Base-by-base conservation (phyloP, 1,284 basidiomycete genomes). In the Volvariella volvacea region DNA sequence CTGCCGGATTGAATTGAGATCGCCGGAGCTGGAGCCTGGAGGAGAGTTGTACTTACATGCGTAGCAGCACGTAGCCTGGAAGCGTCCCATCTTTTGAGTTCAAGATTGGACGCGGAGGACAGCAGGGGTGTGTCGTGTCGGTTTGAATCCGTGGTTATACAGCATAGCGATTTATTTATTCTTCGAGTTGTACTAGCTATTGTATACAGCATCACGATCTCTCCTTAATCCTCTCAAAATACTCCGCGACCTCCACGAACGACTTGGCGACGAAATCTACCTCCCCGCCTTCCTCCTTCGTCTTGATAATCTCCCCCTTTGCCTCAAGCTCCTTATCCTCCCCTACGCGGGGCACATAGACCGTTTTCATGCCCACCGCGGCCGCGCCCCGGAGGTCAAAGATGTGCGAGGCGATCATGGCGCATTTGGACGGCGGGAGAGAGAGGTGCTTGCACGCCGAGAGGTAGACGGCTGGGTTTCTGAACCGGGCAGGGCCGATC, bases 391-490 rank as follows among this genome's bases (percentile, higher is more conserved):
- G 66, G 6, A 83, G 62, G 53, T 85, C 83, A 47, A 62, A 66
- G 0, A 68, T 65, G 56, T 86, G 83, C 8, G 80, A 70, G 0
- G 83, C 80, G 8, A 85, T 80, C 74, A 85, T 76, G 1, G 74
- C 78, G 36, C 73, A 68, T 41, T 73, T 68, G 12, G 69, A 51
- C 0, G 80, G 73, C 1, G 66, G 48, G 2, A 83, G 52, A 1
- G 65, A 65, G 9, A 85, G 70, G 48, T 81, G 71, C 19, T 67
- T 62, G 0, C 70, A 57, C 1, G 74, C 72, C 7, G 68, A 66
- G 4, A 68, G 58, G 51, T 84, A 85, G 0, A 70, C 66, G 36
- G 71, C 64, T 0, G 71, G 71, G 49, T 75, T 70, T 10, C 79
- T 82, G 45, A 25, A 7, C 25, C 19, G 42, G 30, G 39, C 25